These are phyloP conservation scores for Zygosaccharomyces gambellarensis DNA, from an alignment of 805 yeast species.

Conservation along the genomic window DNA sequence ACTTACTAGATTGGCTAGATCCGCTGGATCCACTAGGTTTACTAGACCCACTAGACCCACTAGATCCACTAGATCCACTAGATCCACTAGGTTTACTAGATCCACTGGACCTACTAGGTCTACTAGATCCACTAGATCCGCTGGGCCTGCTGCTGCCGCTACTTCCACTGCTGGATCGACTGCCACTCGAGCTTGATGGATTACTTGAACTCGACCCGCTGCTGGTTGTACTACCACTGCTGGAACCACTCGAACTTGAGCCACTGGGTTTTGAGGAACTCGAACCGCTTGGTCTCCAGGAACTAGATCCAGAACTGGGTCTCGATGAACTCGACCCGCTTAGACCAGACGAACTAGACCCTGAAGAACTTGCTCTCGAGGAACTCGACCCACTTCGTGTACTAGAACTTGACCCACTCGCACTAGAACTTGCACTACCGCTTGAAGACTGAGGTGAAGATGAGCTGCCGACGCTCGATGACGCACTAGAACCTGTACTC, in stretches of 20 bases:
- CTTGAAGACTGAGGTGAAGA: not conserved
- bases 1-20: not conserved
- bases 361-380: conserved; percentile 1
- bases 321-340: not conserved
- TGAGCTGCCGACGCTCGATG: not conserved
- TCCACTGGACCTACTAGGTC: not conserved
- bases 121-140: not conserved
- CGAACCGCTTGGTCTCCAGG: not conserved
- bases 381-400: not conserved
- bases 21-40: not conserved
- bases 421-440: not conserved
- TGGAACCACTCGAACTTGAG: not conserved
- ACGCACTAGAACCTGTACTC: not conserved
- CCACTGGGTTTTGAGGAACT: not conserved
- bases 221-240: not conserved
- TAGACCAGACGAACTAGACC: not conserved
- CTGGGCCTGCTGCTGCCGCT: not conserved
- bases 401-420: not conserved
- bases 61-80: conserved; percentile 1
- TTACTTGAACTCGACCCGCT: conserved; percentile 2
- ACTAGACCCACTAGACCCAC: not conserved
- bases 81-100: not conserved
- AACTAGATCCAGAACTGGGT: not conserved
- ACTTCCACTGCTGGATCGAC: not conserved
- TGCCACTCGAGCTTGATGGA: conserved; percentile 3